phyloP scores from a whole-genome alignment of 108 stramenopile species.

The Nitzschia putrida region DNA sequence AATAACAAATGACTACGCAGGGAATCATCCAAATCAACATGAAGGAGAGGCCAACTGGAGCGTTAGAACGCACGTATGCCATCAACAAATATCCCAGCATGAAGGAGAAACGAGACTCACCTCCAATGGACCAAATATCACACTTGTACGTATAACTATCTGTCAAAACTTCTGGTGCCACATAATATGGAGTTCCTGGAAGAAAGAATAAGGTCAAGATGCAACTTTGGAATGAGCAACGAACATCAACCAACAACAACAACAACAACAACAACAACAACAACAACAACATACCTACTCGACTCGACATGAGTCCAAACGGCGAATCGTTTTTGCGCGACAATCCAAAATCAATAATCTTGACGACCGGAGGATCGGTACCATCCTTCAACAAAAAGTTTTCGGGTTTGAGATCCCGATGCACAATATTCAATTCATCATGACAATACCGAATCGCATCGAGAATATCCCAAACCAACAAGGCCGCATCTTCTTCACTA shows the following conservation, averaged over 20 bases:
- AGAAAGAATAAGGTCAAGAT: too few species aligned
- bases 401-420: slow-evolving; percentile 95
- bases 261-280: not conserved
- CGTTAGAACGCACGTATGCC: too few species aligned
- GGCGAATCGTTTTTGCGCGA: slow-evolving; percentile 37
- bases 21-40: not conserved
- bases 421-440: slow-evolving; percentile 69
- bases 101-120: not conserved
- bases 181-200: slow-evolving; percentile 35
- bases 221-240: too few species aligned
- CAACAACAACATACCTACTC: slow-evolving; percentile 22
- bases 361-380: slow-evolving; percentile 18
- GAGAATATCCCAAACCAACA: slow-evolving; percentile 55
- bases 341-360: slow-evolving; percentile 89
- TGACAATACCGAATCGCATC: slow-evolving; percentile 75
- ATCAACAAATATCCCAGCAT: too few species aligned
- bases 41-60: too few species aligned
- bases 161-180: slow-evolving; percentile 58
- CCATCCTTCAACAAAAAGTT: slow-evolving; percentile 70
- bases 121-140: slow-evolving; percentile 73
- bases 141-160: slow-evolving; percentile 60
- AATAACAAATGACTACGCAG: slow-evolving; percentile 56
- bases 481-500: slow-evolving; percentile 54
- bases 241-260: not conserved
- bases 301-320: slow-evolving; percentile 17